Base-by-base conservation (phyloP, 345 rosid species). In the Hypericum perforatum region DNA sequence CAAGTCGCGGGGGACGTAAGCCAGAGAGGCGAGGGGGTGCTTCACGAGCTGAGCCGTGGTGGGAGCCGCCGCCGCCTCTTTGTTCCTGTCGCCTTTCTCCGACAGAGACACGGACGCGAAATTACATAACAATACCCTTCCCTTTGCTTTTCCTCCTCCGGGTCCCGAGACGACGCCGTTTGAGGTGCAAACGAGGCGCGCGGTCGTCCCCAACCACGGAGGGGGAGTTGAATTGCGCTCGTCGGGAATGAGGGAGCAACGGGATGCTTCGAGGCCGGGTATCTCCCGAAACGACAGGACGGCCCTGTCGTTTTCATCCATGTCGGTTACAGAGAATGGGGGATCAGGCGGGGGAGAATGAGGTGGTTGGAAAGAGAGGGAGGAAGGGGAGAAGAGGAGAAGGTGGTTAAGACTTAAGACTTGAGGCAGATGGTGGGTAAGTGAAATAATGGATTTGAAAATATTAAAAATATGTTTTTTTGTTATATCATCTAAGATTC, bases 21-120 rank as follows among this genome's bases (percentile, higher is more conserved):
- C 80, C 16, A 89, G 71, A 4, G 70, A 52, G 42, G 95, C 88
- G 52, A 91, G 62, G 11, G 98, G 98, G 57, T 85, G 85, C 6
- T 69, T 80, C 67, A 74, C 49, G 22, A 88, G 84, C 79, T 83
- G 97, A 56, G 76, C 62, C 3, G 68, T 9, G 38, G 69, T 66
- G n/a, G 97, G 95, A 39, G 79, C 71, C 69, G n/a, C n/a, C n/a
- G n/a, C n/a, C n/a, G 71, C 73, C 11, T 70, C 86, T 45, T 63
- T 57, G 4, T 22, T 22, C 32, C 32, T 4, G 4, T 22, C 75
- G 55, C 68, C 60, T 75, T 75, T 83, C 54, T 77, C 84, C 16
- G 70, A 83, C 69, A 83, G 37, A 36, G 94, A 72, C 55, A 85
- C 59, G 48, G 81, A 76, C 0, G 95, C 88, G 62, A 91, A 91